phyloP scores from a whole-genome alignment of 768 basidiomycete genomes.

The Gelatoporia subvermispora region DNA sequence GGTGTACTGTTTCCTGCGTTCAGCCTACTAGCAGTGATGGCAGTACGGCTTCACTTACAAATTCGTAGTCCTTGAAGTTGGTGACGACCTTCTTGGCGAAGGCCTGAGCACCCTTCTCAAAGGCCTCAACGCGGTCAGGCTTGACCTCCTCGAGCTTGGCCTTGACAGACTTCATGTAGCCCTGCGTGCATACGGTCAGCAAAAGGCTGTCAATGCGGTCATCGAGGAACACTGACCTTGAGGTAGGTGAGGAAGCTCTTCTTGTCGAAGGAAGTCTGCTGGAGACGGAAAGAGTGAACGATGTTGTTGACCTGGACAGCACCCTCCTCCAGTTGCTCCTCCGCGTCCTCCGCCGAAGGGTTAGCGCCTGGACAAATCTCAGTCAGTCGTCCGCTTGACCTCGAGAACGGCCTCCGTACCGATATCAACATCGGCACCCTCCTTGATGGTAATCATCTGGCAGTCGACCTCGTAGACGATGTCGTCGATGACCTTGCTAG shows the following conservation, averaged over 20 bases:
- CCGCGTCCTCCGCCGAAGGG: slow-evolving; percentile 84
- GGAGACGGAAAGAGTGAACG: slow-evolving; percentile 86
- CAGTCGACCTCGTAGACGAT: slow-evolving; percentile 89
- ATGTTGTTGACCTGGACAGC: slow-evolving; percentile 82
- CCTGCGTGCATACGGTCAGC: slow-evolving; percentile 35
- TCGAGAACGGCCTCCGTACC: slow-evolving; percentile 44
- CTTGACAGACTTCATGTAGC: slow-evolving; percentile 94
- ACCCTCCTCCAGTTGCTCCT: slow-evolving; percentile 79
- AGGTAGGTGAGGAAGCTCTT: slow-evolving; percentile 78
- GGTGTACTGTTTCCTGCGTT: slow-evolving; percentile 45
- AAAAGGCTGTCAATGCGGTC: neutral
- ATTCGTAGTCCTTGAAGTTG: slow-evolving; percentile 93
- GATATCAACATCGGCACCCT: slow-evolving; percentile 82
- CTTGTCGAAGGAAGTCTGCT: slow-evolving; percentile 81
- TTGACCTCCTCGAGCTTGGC: slow-evolving; percentile 45
- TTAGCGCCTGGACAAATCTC: slow-evolving; percentile 64
- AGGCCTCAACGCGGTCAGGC: slow-evolving; percentile 61
- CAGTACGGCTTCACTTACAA: slow-evolving; percentile 46
- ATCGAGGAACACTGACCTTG: slow-evolving; percentile 49
- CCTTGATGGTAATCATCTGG: slow-evolving; percentile 58
- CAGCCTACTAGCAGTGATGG: neutral
- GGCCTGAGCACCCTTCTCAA: slow-evolving; percentile 74
- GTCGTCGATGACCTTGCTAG: slow-evolving; percentile 71
- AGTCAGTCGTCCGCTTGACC: slow-evolving; percentile 7
- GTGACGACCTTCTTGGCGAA: slow-evolving; percentile 86